These are phyloP conservation scores for Microcyclospora pomicola DNA, from an alignment of 2,329 filamentous ascomycete species.

Conservation along the genomic window DNA sequence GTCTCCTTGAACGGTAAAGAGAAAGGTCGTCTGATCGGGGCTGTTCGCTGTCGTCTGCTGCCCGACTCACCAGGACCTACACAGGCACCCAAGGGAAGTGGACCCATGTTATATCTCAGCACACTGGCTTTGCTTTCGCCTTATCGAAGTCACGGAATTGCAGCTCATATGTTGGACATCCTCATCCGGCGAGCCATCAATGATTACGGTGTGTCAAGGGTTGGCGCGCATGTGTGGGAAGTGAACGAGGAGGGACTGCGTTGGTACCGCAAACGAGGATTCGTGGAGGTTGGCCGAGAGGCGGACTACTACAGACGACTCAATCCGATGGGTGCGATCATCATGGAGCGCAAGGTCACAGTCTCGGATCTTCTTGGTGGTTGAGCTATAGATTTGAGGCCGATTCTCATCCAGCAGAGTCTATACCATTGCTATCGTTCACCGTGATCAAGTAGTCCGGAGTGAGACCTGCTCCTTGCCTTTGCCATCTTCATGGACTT, in stretches of 20 bases:
- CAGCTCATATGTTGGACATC: slow-evolving; percentile 37
- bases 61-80: slow-evolving; percentile 7
- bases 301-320: slow-evolving; percentile 46
- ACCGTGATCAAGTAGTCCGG: too few relatives aligned
- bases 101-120: slow-evolving; percentile 43
- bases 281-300: slow-evolving; percentile 37
- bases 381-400: too few relatives aligned
- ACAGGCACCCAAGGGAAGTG: slow-evolving; percentile 3
- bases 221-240: slow-evolving; percentile 52
- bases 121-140: slow-evolving; percentile 47
- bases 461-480: too few relatives aligned
- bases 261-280: slow-evolving; percentile 48
- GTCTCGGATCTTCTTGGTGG: slow-evolving; percentile 10
- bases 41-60: slow-evolving; percentile 34
- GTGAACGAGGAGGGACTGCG: slow-evolving; percentile 44
- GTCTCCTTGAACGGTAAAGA: slow-evolving; percentile 11
- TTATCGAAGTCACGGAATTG: slow-evolving; percentile 44
- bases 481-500: too few relatives aligned
- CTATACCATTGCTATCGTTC: too few relatives aligned
- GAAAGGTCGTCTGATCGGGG: slow-evolving; percentile 30
- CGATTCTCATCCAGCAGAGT: too few relatives aligned
- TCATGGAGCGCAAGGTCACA: slow-evolving; percentile 34
- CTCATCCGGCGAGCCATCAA: slow-evolving; percentile 26
- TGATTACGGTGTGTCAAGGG: slow-evolving; percentile 36
- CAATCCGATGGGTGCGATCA: slow-evolving; percentile 39